These are phyloP conservation scores for Chaetomium olivaceum DNA, from an alignment of 2,329 filamentous ascomycete species.

Conservation along the genomic window DNA sequence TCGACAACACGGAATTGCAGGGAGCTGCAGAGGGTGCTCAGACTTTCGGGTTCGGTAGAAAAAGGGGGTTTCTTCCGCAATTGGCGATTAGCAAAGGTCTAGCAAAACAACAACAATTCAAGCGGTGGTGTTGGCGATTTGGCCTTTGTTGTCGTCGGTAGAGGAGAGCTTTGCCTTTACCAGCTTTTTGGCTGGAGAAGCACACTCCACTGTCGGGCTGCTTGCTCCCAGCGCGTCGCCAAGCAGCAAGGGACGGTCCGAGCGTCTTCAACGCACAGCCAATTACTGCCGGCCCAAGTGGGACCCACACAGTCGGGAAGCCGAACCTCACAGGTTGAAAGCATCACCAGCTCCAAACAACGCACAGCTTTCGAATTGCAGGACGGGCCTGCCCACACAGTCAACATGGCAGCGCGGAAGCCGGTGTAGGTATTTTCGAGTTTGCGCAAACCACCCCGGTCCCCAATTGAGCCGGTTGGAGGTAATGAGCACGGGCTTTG, in stretches of 20 bases:
- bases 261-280: constrained; percentile 18
- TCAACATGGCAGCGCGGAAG: constrained; percentile 62
- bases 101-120: not conserved
- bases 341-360: constrained; percentile 34
- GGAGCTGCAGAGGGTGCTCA: not conserved
- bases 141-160: not conserved
- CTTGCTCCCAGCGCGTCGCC: not conserved
- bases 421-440: constrained; percentile 51
- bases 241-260: constrained; percentile 4
- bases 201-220: constrained; percentile 3
- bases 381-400: constrained; percentile 37
- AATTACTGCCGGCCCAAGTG: constrained; percentile 20
- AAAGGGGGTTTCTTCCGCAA: not conserved
- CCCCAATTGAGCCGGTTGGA: constrained; percentile 22
- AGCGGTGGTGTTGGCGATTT: not conserved
- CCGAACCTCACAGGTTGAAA: constrained; percentile 29
- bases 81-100: not conserved
- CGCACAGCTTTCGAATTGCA: constrained; percentile 31
- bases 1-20: not conserved
- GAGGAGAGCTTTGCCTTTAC: not conserved
- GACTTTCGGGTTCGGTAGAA: not conserved
- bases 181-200: constrained; percentile 17
- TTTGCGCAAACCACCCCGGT: too few species aligned
- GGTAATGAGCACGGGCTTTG: not conserved
- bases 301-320: constrained; percentile 28